Conservation (phyloP, 176 grass and related monocot species). For the Musa acuminata region DNA sequence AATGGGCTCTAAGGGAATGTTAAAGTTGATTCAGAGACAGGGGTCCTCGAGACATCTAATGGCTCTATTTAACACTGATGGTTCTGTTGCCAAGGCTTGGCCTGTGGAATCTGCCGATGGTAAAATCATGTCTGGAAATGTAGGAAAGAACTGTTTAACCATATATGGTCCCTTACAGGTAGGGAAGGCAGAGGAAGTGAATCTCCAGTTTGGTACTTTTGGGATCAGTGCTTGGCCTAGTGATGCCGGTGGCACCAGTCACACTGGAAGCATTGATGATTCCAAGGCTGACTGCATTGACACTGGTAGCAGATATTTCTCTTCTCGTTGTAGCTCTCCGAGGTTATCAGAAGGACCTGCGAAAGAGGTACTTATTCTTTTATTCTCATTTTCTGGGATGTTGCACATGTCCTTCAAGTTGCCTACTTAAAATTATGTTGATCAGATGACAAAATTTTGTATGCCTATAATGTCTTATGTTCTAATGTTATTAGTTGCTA, state of each 20-base stretch:
- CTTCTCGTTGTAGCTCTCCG: slow-evolving; percentile 9
- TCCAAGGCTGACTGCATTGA: not conserved
- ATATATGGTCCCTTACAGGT: slow-evolving; percentile 8
- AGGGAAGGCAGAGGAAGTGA: slow-evolving; percentile 9
- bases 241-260: slow-evolving; percentile 3
- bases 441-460: not conserved
- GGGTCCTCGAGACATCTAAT: slow-evolving; percentile 79
- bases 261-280: slow-evolving; percentile 8
- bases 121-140: slow-evolving; percentile 34
- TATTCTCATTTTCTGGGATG: not conserved
- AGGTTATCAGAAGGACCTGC: slow-evolving; percentile 13
- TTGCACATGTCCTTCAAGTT: not conserved
- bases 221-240: slow-evolving; percentile 13
- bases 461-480: no score
- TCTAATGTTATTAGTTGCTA: no score
- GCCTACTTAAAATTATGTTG: not conserved
- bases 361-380: slow-evolving; percentile 6
- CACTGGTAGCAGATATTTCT: slow-evolving; percentile 4
- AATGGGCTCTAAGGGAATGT: slow-evolving; percentile 87
- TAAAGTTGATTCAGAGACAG: slow-evolving; percentile 73
- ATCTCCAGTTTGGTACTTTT: slow-evolving; percentile 14
- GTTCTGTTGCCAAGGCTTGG: slow-evolving; percentile 85
- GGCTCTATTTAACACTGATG: slow-evolving; percentile 79
- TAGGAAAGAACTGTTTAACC: not conserved
- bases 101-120: slow-evolving; percentile 38